Base-by-base conservation (phyloP, 2,329 filamentous ascomycete genomes). In the Aureobasidium sp. region DNA sequence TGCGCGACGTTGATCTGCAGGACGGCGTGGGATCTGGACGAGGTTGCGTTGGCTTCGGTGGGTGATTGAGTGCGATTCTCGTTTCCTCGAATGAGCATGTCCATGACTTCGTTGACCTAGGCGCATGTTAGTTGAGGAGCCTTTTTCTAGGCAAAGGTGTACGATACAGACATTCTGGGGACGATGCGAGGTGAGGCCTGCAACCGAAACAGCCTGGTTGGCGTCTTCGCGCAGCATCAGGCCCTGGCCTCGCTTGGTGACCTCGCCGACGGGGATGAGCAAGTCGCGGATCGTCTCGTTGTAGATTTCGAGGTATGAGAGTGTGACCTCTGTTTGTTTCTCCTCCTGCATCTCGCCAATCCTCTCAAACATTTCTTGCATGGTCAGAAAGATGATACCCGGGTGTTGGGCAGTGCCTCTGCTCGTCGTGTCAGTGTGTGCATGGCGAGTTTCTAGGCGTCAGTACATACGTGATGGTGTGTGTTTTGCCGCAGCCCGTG, bases 231-330 rank as follows among this genome's bases (percentile, higher is more conserved):
- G 88, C 44, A 99, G 82, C 87, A 94, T 96, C 66, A 99, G 76
- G 3, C 91, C 89, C 67, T 86, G 83, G 2, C 91, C 89, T 67
- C 85, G 83, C 76, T 92, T 94, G 75, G 76, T 91, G 24, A 40
- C 49, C 22, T 53, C 48, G 19, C 35, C 19, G 91, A 75, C 86
- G 0, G 90, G 88, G n/a, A 94, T 88, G 47, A 99, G 81, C 70
- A 99, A 78, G 77, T 99, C 94, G 58, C 94, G 90, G 69, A 99
- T 99, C 0, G 92, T 97, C 78, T 99, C 94, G 73, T 99, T 99
- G 81, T 99, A 99, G 66, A 99, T 99, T 73, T 99, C 94, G 40
- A 99, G 82, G 70, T 97, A 99, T 0, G 92, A 97, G 17, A 99
- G 83, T 0, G 92, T 91, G 60, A 99, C 80, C 70, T 97, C 94